Evolutionary conservation across 306 rosid species (phyloP).

Genomic region (Neltuma alba): DNA sequence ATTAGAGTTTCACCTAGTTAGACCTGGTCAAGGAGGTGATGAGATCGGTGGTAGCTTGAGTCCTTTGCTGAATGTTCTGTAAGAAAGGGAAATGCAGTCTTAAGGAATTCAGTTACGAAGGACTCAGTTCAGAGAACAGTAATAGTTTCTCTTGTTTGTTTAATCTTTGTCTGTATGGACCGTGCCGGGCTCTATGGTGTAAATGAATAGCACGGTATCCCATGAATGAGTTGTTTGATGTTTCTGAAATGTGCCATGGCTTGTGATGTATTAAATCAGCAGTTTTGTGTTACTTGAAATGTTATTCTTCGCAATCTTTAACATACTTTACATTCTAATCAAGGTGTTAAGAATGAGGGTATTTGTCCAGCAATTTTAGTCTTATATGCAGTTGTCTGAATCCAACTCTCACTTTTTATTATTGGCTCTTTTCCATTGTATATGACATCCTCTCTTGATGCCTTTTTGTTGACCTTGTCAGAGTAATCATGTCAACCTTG

Average conservation of each 20-base stretch:
- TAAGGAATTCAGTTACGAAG: neutral
- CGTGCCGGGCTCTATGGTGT: neutral
- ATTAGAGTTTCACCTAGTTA: neutral
- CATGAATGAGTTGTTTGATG: neutral
- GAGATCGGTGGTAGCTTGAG: neutral
- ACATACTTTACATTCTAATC: neutral
- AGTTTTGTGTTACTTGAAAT: conserved; percentile 23
- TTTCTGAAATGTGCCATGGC: conserved; percentile 7
- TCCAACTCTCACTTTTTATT: conserved; percentile 9
- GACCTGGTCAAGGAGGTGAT: conserved; percentile 4
- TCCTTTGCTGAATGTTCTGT: conserved; percentile 16
- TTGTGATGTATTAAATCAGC: conserved; percentile 1
- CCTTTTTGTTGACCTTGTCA: conserved; percentile 31
- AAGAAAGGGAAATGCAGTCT: neutral
- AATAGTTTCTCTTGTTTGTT: neutral
- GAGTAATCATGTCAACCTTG: conserved; percentile 62
- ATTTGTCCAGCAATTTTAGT: conserved; percentile 8
- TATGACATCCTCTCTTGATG: neutral
- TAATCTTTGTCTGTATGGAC: neutral
- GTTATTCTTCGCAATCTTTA: neutral
- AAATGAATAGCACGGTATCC: neutral
- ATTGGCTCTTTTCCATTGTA: neutral
- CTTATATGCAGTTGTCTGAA: neutral
- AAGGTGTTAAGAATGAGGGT: conserved; percentile 3
- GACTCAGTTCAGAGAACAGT: neutral